A percentile compares a stretch with the other conserved stretches of the same genome.
Evolutionary conservation across 176 grass and related monocot species (phyloP).

Genomic region (Tuctoria greenei): DNA sequence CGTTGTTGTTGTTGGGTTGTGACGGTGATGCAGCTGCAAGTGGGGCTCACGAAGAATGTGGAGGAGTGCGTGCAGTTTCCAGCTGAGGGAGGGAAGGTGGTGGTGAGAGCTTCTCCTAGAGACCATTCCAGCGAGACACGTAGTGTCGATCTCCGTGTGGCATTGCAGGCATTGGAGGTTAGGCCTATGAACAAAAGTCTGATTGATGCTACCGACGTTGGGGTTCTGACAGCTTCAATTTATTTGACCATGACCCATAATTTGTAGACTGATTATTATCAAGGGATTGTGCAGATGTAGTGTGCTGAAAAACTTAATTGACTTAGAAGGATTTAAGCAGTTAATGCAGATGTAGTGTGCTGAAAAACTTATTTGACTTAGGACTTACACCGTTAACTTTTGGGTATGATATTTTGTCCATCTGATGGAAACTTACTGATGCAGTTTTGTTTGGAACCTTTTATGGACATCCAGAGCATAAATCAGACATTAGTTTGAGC

Average conservation of each 20-base stretch:
- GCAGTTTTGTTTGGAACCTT: constrained; percentile 14
- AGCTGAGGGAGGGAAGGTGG: constrained; percentile 50
- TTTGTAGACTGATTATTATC: constrained; percentile 14
- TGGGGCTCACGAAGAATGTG: constrained; percentile 52
- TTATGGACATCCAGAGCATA: neutral
- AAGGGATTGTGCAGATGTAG: constrained; percentile 20
- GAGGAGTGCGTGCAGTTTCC: constrained; percentile 62
- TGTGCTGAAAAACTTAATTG: constrained; percentile 2
- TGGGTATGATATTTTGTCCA: neutral
- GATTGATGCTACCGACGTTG: neutral
- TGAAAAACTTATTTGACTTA: neutral
- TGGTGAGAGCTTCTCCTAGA: constrained; percentile 47
- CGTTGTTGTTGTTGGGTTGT: constrained; percentile 28
- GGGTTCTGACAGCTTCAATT: neutral
- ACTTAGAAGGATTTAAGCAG: neutral
- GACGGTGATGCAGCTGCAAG: constrained; percentile 66
- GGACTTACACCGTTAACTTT: neutral
- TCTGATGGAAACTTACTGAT: neutral
- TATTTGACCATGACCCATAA: constrained; percentile 1
- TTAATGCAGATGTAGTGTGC: constrained; percentile 24
- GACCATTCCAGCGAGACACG: neutral
- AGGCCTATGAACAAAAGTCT: constrained; percentile 34
- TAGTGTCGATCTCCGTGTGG: constrained; percentile 50
- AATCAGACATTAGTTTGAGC: constrained; percentile 17
- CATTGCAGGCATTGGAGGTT: constrained; percentile 77